A percentile compares a stretch with the other conserved stretches of the same genome.
These are phyloP conservation scores for Tremella fuciformis DNA, from an alignment of 768 basidiomycete genomes.

Conservation along the genomic window DNA sequence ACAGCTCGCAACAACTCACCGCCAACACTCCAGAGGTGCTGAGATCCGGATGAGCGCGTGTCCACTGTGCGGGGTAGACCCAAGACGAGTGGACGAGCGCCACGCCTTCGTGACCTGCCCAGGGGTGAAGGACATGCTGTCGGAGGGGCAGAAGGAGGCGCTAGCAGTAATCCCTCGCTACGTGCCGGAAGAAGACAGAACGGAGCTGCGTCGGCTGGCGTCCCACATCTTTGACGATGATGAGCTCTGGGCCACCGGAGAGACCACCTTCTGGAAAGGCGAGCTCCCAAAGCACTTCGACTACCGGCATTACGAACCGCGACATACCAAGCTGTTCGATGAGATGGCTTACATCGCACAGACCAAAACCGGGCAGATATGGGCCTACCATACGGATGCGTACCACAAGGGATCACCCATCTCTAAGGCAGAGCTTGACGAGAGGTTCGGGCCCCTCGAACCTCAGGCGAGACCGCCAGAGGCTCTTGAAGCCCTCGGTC, in stretches of 20 bases:
- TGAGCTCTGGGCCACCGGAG: neutral
- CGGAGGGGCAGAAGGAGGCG: neutral
- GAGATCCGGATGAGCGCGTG: neutral
- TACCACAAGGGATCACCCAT: too few species aligned
- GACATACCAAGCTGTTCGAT: too few species aligned
- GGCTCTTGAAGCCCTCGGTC: too few species aligned
- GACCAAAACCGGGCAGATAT: too few species aligned
- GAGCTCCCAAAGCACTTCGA: conserved; percentile 2
- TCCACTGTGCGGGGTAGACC: neutral
- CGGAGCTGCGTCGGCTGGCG: neutral
- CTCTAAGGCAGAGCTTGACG: too few species aligned
- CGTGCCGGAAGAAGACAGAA: too few species aligned
- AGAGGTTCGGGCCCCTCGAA: too few species aligned
- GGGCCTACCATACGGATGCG: too few species aligned
- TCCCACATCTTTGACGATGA: neutral
- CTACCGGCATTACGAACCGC: neutral
- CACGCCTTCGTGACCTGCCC: conserved; percentile 2
- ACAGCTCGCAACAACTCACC: conserved; percentile 1
- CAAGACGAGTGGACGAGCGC: neutral
- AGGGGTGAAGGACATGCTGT: neutral
- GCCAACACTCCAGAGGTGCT: neutral
- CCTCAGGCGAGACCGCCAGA: too few species aligned
- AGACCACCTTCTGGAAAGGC: neutral
- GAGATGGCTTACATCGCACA: too few species aligned
- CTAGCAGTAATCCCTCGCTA: too few species aligned